phyloP scores from a whole-genome alignment of 2,329 filamentous ascomycete species.

The Scedosporium boydii region DNA sequence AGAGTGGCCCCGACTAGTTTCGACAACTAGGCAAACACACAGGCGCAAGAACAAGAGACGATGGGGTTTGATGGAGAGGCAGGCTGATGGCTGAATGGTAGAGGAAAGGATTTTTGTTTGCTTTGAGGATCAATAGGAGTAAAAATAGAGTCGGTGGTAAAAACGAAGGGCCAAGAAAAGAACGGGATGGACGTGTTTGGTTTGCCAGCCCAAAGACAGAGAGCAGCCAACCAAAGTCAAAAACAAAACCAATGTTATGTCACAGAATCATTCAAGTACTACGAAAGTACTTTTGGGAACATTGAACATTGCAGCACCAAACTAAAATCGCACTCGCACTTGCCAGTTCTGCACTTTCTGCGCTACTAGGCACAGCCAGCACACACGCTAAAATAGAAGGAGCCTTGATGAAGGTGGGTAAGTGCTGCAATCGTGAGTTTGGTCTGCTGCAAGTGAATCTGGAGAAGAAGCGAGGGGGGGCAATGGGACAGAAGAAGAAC shows the following conservation, averaged over 20 bases:
- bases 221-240: background rate
- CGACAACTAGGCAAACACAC: background rate
- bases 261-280: background rate
- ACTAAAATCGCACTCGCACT: background rate
- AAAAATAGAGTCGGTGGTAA: background rate
- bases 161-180: background rate
- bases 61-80: background rate
- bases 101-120: background rate
- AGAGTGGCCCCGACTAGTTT: background rate
- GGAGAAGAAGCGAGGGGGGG: no score
- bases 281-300: background rate
- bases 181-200: background rate
- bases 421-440: no score
- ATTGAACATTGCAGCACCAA: background rate
- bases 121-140: background rate
- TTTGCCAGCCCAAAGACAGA: background rate
- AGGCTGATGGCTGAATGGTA: background rate
- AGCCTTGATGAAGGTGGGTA: background rate
- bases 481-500: no score
- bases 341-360: no score
- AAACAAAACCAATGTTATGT: background rate
- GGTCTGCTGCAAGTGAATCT: no score
- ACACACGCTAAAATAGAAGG: background rate
- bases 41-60: background rate
- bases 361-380: no score